Conservation (phyloP, 2,329 filamentous ascomycete genomes). For the Metarhizium rileyi region DNA sequence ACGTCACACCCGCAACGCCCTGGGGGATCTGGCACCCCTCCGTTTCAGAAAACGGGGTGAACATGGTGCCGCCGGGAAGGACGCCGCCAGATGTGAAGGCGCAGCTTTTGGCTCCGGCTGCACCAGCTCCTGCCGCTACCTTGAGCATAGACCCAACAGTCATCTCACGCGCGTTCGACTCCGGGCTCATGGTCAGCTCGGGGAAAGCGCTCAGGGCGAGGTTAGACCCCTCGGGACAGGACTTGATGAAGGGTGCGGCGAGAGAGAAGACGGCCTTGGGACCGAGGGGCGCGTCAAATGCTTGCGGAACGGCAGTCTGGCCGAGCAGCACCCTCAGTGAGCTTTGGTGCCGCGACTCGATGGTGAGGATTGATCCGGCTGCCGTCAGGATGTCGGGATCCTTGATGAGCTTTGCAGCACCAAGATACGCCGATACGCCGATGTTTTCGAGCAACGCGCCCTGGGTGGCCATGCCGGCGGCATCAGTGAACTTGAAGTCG, state of each 20-base stretch:
- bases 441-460: conserved; percentile 63
- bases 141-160: conserved; percentile 19
- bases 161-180: conserved; percentile 29
- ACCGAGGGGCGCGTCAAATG: conserved; percentile 61
- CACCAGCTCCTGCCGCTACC: conserved; percentile 39
- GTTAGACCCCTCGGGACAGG: conserved; percentile 57
- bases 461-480: conserved; percentile 56
- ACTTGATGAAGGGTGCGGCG: conserved; percentile 61
- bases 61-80: conserved; percentile 47
- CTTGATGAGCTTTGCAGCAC: conserved; percentile 56
- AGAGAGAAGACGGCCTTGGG: conserved; percentile 64
- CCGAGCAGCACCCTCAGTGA: conserved; percentile 55
- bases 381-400: conserved; percentile 50
- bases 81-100: conserved; percentile 56
- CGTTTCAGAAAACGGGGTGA: conserved; percentile 42
- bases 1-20: conserved; percentile 53
- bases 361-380: conserved; percentile 61
- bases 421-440: conserved; percentile 65
- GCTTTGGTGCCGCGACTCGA: conserved; percentile 65
- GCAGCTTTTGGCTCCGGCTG: conserved; percentile 43
- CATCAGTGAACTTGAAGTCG: conserved; percentile 60
- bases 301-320: conserved; percentile 51
- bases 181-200: conserved; percentile 39
- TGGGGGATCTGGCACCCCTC: conserved; percentile 52
- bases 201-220: conserved; percentile 56